Percentiles rank a stretch among this genome's conserved stretches.
Conservation (phyloP, 2,329 filamentous ascomycete species). For the Ophiostoma australiae region DNA sequence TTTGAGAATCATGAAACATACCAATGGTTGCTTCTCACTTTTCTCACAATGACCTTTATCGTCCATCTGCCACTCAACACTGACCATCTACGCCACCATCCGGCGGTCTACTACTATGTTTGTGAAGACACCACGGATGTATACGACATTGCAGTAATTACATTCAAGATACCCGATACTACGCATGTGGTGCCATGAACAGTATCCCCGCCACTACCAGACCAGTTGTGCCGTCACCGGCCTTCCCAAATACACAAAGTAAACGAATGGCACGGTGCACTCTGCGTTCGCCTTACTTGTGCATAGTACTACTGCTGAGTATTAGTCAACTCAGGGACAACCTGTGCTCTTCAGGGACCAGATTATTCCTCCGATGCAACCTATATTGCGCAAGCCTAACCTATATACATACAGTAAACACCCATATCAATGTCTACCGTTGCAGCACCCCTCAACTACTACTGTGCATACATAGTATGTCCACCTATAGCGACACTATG, state of each 20-base stretch:
- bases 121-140: not conserved
- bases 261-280: slow-evolving; percentile 6
- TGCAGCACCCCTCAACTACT: not conserved
- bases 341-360: not conserved
- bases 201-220: not conserved
- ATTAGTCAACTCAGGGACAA: not conserved
- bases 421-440: not conserved
- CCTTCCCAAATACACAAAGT: not conserved
- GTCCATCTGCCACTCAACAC: no score
- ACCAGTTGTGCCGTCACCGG: not conserved
- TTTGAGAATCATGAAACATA: not conserved
- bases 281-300: no score
- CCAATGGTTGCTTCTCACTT: not conserved
- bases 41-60: not conserved
- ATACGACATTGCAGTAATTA: not conserved
- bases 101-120: not conserved
- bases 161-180: not conserved
- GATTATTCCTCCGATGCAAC: slow-evolving; percentile 2
- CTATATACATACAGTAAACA: not conserved
- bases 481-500: not conserved
- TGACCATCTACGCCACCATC: not conserved
- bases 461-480: not conserved
- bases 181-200: not conserved
- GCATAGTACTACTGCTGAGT: not conserved
- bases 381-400: slow-evolving; percentile 13